Evolutionary conservation across 768 basidiomycete genomes (phyloP).

Genomic region (Kwoniella sp.): DNA sequence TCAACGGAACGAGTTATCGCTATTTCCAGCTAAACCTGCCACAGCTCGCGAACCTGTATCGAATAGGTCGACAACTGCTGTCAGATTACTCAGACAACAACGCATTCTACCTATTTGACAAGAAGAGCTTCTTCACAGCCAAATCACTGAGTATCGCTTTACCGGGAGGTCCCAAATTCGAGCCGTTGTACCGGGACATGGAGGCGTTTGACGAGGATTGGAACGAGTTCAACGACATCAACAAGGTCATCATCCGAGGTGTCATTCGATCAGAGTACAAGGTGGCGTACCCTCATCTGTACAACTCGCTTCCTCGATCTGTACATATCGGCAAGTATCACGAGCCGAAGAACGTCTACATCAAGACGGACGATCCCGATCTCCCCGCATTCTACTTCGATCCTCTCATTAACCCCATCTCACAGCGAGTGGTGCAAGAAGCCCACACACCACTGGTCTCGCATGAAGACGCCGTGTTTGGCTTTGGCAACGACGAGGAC

Average conservation of each 20-base stretch:
- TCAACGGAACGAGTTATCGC: conserved; percentile 89
- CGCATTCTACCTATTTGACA: conserved; percentile 90
- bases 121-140: conserved; percentile 95
- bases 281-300: conserved; percentile 96
- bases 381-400: conserved; percentile 99
- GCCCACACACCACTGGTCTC: conserved; percentile 77
- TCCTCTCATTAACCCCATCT: conserved; percentile 95
- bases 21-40: conserved; percentile 91
- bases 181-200: conserved; percentile 92
- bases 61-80: conserved; percentile 85
- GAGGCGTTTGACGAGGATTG: conserved; percentile 97
- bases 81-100: conserved; percentile 90
- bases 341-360: conserved; percentile 93
- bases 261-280: conserved; percentile 99
- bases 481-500: conserved; percentile 66
- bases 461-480: conserved; percentile 90
- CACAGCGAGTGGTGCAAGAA: conserved; percentile 74
- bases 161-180: conserved; percentile 97
- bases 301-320: conserved; percentile 94
- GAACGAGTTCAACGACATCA: conserved; percentile 99
- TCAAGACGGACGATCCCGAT: conserved; percentile 98
- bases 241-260: conserved; percentile 98
- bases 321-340: conserved; percentile 86
- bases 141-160: conserved; percentile 56
- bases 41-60: conserved; percentile 93